A percentile compares a stretch with the other conserved stretches of the same genome.
phyloP scores from a whole-genome alignment of 371 early-diverging fungal species.

The Saksenaea vasiformis region DNA sequence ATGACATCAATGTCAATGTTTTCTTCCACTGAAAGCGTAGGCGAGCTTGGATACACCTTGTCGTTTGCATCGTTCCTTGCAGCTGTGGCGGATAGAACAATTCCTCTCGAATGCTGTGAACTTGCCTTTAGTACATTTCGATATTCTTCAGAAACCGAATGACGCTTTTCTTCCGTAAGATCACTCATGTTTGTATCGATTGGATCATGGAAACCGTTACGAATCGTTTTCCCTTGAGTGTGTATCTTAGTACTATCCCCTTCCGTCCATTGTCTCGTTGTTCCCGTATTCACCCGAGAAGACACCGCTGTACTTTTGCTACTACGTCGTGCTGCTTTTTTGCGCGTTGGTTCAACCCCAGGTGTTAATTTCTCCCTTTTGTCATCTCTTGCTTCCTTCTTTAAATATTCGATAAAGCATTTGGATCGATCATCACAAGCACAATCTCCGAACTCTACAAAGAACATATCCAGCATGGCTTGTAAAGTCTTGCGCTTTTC shows the following conservation, averaged over 20 bases:
- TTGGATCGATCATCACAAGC: slow-evolving; percentile 49
- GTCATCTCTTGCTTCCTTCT: slow-evolving; percentile 19
- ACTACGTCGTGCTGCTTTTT: neutral
- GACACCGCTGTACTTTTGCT: neutral
- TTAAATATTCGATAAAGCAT: slow-evolving; percentile 35
- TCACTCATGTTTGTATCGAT: neutral
- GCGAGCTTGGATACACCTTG: neutral
- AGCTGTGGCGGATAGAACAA: neutral
- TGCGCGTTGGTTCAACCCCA: neutral
- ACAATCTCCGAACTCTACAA: slow-evolving; percentile 40
- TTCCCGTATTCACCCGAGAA: neutral
- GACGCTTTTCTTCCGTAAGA: neutral
- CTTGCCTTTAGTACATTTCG: neutral
- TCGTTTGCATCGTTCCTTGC: neutral
- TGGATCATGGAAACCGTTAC: neutral
- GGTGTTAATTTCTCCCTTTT: neutral
- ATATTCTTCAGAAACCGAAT: neutral
- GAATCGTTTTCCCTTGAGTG: neutral
- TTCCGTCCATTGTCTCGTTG: neutral
- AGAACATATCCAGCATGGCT: slow-evolving; percentile 28
- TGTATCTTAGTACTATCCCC: neutral
- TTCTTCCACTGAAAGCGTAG: slow-evolving; percentile 23
- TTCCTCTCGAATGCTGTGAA: neutral
- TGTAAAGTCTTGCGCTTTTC: slow-evolving; percentile 38
- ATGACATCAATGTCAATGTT: slow-evolving; percentile 25